Conservation (phyloP, 2,329 filamentous ascomycete species). For the Beauveria medogensis region DNA sequence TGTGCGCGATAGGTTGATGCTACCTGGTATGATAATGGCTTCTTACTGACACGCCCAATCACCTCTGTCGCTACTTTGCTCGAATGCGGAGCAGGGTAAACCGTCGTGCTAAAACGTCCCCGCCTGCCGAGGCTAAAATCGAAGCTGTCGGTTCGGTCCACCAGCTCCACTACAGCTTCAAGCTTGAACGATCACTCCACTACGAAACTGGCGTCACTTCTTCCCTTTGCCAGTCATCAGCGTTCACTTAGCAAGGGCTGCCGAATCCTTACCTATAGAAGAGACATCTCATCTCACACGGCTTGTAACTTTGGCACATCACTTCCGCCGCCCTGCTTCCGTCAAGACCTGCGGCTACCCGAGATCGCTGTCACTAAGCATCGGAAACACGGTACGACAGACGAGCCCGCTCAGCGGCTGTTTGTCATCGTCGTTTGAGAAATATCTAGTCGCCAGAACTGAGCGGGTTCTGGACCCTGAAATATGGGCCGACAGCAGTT, state of each 20-base stretch:
- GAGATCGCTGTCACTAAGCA: neutral
- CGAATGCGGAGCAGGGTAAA: neutral
- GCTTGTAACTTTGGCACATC: no score
- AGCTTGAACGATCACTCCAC: neutral
- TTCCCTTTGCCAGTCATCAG: neutral
- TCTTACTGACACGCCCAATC: no score
- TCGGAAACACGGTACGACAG: neutral
- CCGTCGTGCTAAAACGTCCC: neutral
- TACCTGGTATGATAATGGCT: no score
- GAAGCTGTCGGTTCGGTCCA: no score
- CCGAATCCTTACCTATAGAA: neutral
- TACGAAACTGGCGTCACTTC: neutral
- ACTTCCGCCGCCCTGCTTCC: neutral
- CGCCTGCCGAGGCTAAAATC: constrained; percentile 1
- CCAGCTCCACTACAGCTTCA: no score
- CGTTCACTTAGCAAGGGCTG: neutral
- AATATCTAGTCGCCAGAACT: neutral
- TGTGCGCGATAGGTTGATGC: neutral
- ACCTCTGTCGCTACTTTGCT: neutral
- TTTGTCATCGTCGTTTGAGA: neutral
- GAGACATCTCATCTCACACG: neutral
- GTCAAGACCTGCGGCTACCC: no score
- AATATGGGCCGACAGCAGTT: neutral
- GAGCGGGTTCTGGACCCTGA: no score
- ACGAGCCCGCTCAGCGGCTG: neutral